Conservation (phyloP, 164 flowering plant species). For the Vitis riparia region DNA sequence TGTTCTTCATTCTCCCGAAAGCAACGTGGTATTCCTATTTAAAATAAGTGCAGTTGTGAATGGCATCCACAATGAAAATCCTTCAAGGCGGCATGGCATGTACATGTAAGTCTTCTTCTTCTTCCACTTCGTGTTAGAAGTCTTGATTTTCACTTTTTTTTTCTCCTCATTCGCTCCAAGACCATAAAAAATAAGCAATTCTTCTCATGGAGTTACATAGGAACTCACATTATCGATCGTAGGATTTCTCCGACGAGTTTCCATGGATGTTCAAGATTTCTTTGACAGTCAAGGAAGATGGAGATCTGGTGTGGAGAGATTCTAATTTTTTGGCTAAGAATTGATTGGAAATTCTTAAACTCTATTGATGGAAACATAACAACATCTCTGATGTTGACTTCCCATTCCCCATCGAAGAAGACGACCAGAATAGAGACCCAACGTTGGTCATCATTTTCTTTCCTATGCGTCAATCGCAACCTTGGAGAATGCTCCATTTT, state of each 20-base stretch:
- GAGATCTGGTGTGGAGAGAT: no score
- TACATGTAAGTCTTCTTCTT: not conserved
- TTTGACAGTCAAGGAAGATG: no score
- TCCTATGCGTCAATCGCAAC: not conserved
- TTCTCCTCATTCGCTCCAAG: slow-evolving; percentile 22
- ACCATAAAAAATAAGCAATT: slow-evolving; percentile 35
- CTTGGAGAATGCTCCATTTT: no score
- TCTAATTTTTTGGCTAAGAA: slow-evolving; percentile 23
- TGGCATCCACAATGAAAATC: no score
- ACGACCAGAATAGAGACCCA: no score
- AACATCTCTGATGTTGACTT: slow-evolving; percentile 33
- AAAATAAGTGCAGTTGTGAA: no score
- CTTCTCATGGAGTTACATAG: slow-evolving; percentile 21
- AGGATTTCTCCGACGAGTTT: slow-evolving; percentile 20
- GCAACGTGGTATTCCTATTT: no score
- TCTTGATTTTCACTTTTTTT: slow-evolving; percentile 8
- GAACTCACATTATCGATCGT: slow-evolving; percentile 45
- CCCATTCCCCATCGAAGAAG: no score
- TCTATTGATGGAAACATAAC: slow-evolving; percentile 22
- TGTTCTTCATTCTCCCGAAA: no score
- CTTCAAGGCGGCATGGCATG: no score
- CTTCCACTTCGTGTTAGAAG: not conserved
- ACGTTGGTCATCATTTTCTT: slow-evolving; percentile 11
- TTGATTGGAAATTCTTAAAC: slow-evolving; percentile 39
- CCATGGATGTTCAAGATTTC: not conserved